A percentile compares a stretch with the other conserved stretches of the same genome.
phyloP scores from a whole-genome alignment of 352 stramenopile genomes.

The Phytophthora cactorum region DNA sequence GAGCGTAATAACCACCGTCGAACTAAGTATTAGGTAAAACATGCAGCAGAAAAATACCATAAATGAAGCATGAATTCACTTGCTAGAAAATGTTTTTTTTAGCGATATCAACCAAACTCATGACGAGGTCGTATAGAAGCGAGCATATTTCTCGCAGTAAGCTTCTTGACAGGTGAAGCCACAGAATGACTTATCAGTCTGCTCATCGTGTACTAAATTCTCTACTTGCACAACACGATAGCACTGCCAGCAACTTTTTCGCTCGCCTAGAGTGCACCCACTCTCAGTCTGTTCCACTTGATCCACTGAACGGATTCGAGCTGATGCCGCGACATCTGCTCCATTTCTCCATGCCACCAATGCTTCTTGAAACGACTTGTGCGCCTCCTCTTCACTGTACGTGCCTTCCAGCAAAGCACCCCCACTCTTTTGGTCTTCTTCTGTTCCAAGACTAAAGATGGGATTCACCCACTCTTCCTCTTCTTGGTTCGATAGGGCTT shows the following conservation, averaged over 20 bases:
- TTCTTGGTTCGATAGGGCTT: constrained; percentile 32
- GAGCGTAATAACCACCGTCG: not conserved
- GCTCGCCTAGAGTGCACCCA: constrained; percentile 42
- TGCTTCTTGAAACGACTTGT: constrained; percentile 66
- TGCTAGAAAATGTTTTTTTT: no score
- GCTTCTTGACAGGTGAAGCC: constrained; percentile 37
- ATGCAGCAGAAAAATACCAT: no score
- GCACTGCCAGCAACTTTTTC: constrained; percentile 86
- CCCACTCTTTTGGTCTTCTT: constrained; percentile 27
- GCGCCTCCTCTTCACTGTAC: constrained; percentile 77
- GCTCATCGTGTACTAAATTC: constrained; percentile 45
- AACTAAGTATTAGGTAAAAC: not conserved
- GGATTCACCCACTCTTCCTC: constrained; percentile 73
- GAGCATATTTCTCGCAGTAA: constrained; percentile 62
- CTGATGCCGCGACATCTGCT: constrained; percentile 1
- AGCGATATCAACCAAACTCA: not conserved
- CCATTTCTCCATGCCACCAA: constrained; percentile 65
- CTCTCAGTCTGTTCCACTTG: constrained; percentile 57
- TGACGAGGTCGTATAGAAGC: constrained; percentile 43
- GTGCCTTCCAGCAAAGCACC: constrained; percentile 59
- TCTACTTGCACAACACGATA: constrained; percentile 63
- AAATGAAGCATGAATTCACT: no score
- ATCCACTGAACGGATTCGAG: not conserved
- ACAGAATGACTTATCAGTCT: constrained; percentile 68
- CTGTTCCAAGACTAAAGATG: constrained; percentile 24